Evolutionary conservation across 2,329 filamentous ascomycete species (phyloP).

Genomic region (Calonectria montana): DNA sequence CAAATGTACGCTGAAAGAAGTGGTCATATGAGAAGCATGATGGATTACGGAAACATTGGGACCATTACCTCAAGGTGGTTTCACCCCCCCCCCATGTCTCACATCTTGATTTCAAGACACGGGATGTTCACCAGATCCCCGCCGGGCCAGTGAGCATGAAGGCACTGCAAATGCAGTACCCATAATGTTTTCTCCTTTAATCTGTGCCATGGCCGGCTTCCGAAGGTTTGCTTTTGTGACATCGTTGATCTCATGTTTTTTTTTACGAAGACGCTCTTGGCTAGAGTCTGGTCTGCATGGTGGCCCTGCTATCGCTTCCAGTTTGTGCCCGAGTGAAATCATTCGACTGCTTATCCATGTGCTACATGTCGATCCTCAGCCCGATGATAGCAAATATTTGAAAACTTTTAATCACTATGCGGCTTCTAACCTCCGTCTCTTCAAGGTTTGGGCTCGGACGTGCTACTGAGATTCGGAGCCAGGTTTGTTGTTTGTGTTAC

Average conservation of each 20-base stretch:
- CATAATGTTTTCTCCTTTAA: not conserved
- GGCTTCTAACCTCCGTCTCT: no score
- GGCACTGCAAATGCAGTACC: not conserved
- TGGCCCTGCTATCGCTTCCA: not conserved
- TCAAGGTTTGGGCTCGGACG: not conserved
- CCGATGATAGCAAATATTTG: no score
- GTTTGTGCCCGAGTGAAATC: no score
- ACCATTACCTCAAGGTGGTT: not conserved
- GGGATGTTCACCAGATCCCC: not conserved
- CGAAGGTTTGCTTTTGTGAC: not conserved
- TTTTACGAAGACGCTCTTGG: not conserved
- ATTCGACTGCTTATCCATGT: no score
- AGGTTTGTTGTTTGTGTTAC: not conserved
- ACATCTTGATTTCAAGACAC: not conserved
- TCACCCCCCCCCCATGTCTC: not conserved
- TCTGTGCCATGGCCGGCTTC: no score
- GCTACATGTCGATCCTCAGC: no score
- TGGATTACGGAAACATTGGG: not conserved
- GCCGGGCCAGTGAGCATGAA: not conserved
- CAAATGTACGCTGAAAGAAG: not conserved
- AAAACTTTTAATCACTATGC: no score
- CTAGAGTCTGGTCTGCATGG: not conserved
- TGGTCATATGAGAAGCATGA: not conserved
- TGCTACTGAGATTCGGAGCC: not conserved
- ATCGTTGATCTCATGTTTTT: not conserved